phyloP scores from a whole-genome alignment of 192 early-diverging fungal genomes.

The Podila minutissima region DNA sequence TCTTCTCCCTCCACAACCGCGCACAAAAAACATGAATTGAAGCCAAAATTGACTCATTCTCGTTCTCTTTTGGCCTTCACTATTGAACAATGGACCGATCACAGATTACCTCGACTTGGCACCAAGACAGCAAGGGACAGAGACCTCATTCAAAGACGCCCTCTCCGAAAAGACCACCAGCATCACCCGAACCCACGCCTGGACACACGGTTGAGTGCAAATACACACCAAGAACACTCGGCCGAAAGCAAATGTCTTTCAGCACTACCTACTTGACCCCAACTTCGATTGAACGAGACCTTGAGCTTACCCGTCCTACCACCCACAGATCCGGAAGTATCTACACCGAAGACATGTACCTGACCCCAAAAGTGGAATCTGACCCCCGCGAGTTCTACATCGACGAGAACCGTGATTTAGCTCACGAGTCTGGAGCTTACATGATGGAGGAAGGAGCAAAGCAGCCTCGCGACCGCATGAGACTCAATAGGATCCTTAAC shows the following conservation, averaged over 20 bases:
- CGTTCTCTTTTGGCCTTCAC: no score
- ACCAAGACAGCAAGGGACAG: no score
- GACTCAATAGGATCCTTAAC: constrained; percentile 49
- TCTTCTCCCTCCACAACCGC: no score
- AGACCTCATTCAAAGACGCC: no score
- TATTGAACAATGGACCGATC: no score
- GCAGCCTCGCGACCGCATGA: constrained; percentile 47
- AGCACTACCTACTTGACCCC: constrained; percentile 41
- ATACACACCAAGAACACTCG: background rate
- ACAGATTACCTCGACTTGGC: no score
- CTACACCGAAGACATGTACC: constrained; percentile 38
- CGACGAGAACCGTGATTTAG: constrained; percentile 35
- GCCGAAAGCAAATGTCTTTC: constrained; percentile 23
- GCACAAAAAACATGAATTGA: no score
- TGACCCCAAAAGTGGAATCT: constrained; percentile 37
- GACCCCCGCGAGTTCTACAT: constrained; percentile 44
- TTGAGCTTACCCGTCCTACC: constrained; percentile 20
- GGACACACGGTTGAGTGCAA: background rate
- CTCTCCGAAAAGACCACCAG: no score
- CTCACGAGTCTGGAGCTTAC: constrained; percentile 1
- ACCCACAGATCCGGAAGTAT: constrained; percentile 22
- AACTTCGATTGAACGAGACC: constrained; percentile 20
- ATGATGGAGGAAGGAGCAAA: constrained; percentile 42
- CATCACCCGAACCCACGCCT: no score
- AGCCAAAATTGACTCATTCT: no score